Base-by-base conservation (phyloP, 1,284 basidiomycete species). In the Trichosporon faecale region DNA sequence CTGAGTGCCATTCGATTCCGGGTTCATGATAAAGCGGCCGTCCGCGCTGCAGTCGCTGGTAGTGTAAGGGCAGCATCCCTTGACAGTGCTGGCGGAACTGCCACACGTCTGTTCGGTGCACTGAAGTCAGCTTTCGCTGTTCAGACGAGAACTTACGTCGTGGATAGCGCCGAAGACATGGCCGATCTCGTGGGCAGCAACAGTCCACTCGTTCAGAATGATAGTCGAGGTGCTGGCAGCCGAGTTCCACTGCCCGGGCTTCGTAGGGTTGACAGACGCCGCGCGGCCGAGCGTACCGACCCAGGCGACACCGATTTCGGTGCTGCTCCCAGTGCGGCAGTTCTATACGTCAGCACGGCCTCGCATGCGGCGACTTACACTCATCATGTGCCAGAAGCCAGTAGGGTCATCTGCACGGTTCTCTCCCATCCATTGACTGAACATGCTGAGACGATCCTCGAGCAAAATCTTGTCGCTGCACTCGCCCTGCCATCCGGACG, bases 311-410 rank as follows among this genome's bases (percentile, higher is more conserved):
- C 93, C 93, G 66, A 95, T 91, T 84, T 95, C 93, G 11, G 77
- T 76, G 67, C 78, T 80, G 14, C 73, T 76, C 12, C 71, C 37
- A 64, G 57, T 61, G 5, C 57, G 57, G 14, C 76, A 78, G 2
- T 68, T 60, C 71, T 73, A 35, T 9, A 6, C 0, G 18, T 35
- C 29, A 66, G 25, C 9, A 9, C 18, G 83, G 78, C 71, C 82
- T 80, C 18, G 6, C 29, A 33, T 12, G 18, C 29, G 7, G 27
- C 49, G 16, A 72, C 88, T 88, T 49, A 91, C 91, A 73, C 91
- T 94, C 90, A 95, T 91, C 14, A 97, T 85, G 84, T 95, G 93
- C 92, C 93, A 95, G 29, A 97, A 85, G 0, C 93, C 94, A 18
- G 88, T 88, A 40, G 88, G 87, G 78, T 93, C 91, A 46, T 85